Evolutionary conservation across 306 rosid species (phyloP).

Genomic region (Acacia confusa): DNA sequence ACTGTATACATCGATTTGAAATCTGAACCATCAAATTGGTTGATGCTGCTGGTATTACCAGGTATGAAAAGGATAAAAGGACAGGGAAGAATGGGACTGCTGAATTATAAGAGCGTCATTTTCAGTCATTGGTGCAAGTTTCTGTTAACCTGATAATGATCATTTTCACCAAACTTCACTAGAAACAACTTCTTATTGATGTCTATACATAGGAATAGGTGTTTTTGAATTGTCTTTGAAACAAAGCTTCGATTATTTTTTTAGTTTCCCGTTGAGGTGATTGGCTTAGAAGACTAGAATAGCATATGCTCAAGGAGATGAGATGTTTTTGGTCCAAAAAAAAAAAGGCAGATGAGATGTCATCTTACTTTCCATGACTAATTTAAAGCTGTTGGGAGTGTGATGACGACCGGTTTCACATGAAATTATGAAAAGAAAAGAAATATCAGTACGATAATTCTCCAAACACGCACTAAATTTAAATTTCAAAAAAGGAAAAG

Average conservation of each 20-base stretch:
- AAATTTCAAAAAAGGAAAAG: no score
- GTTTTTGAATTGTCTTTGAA: conserved; percentile 31
- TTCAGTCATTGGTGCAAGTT: conserved; percentile 31
- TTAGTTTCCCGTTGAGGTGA: conserved; percentile 21
- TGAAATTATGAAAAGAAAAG: not conserved
- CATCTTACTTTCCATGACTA: conserved; percentile 9
- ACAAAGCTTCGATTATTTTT: conserved; percentile 29
- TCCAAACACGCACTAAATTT: no score
- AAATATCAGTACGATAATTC: not conserved
- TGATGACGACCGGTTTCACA: not conserved
- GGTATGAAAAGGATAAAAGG: not conserved
- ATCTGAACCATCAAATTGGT: conserved; percentile 18
- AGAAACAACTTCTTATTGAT: conserved; percentile 23
- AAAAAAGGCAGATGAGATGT: conserved; percentile 15
- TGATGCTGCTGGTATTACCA: conserved; percentile 30
- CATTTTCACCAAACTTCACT: conserved; percentile 38
- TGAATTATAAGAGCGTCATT: conserved; percentile 30
- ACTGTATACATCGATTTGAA: conserved; percentile 17
- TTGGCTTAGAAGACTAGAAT: conserved; percentile 27
- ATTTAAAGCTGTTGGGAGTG: not conserved
- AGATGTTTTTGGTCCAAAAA: not conserved
- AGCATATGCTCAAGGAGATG: conserved; percentile 34
- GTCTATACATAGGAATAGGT: conserved; percentile 2
- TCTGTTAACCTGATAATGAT: conserved; percentile 26
- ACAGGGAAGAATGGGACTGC: not conserved